Percentiles rank a stretch among this genome's conserved stretches.
These are phyloP conservation scores for Hyparrhenia diplandra DNA, from an alignment of 176 grass and related monocot genomes.

Conservation along the genomic window DNA sequence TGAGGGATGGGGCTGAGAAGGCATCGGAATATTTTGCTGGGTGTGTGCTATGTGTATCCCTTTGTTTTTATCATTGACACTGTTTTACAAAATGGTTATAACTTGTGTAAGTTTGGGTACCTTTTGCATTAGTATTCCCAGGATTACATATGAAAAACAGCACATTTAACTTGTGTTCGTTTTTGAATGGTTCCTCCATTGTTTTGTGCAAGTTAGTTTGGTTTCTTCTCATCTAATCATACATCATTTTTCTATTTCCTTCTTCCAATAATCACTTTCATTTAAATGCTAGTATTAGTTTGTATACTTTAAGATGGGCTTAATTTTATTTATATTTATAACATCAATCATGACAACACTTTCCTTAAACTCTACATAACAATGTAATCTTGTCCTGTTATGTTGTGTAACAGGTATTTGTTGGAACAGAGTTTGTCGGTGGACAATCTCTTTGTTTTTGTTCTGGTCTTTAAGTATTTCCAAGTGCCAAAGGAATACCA, in stretches of 20 bases:
- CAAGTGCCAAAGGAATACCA: conserved; percentile 80
- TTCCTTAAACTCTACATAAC: not conserved
- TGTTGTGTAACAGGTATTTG: conserved; percentile 76
- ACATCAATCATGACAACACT: not conserved
- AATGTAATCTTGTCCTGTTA: conserved; percentile 21
- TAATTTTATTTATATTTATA: not conserved
- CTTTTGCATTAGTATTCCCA: conserved; percentile 6
- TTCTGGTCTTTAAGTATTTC: conserved; percentile 95
- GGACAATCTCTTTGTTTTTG: conserved; percentile 99
- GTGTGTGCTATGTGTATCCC: conserved; percentile 61
- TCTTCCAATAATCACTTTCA: not conserved
- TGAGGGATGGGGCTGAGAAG: conserved; percentile 65
- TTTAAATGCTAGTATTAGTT: not conserved
- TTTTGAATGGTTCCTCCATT: not conserved
- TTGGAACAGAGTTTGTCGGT: conserved; percentile 97
- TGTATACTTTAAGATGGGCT: not conserved
- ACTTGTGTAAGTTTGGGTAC: too few relatives aligned
- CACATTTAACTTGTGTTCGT: not conserved
- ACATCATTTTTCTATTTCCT: too few relatives aligned
- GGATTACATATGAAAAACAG: not conserved
- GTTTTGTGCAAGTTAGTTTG: conserved; percentile 16
- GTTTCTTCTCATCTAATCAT: not conserved
- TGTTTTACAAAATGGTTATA: too few relatives aligned
- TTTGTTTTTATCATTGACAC: too few relatives aligned
- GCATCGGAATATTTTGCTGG: conserved; percentile 94